Conservation (phyloP, 129 eudicot species). For the Logfia minima region DNA sequence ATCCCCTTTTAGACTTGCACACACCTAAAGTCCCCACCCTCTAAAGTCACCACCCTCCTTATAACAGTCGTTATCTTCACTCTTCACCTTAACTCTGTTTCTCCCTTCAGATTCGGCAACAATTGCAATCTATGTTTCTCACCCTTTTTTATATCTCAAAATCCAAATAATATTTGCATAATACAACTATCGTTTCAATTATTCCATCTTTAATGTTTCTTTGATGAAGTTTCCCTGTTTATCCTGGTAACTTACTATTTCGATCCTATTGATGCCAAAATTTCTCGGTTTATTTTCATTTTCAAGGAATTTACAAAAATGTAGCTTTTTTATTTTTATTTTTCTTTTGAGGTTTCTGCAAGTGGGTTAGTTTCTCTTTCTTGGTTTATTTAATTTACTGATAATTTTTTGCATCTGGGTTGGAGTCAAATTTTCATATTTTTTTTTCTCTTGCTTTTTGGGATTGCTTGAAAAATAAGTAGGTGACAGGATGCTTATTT, state of each 20-base stretch:
- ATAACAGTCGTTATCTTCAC: slow-evolving; percentile 29
- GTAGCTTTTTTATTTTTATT: neutral
- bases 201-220: slow-evolving; percentile 26
- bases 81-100: slow-evolving; percentile 22
- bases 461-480: too few relatives aligned
- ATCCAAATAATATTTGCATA: too few relatives aligned
- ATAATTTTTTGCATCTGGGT: slow-evolving; percentile 4
- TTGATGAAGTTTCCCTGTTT: slow-evolving; percentile 65
- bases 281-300: neutral
- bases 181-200: neutral
- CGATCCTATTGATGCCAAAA: neutral
- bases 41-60: slow-evolving; percentile 23
- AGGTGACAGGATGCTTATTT: too few relatives aligned
- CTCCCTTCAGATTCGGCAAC: slow-evolving; percentile 28
- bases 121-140: slow-evolving; percentile 24
- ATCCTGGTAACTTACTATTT: slow-evolving; percentile 33
- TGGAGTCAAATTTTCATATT: slow-evolving; percentile 6
- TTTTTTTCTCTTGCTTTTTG: neutral
- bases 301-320: neutral
- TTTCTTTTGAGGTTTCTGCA: neutral
- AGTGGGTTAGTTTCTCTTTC: slow-evolving; percentile 21
- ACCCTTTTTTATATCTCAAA: neutral
- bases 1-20: slow-evolving; percentile 32
- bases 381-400: slow-evolving; percentile 12
- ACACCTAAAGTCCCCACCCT: slow-evolving; percentile 28